Evolutionary conservation across 23 red algal genomes (phyloP).

Genomic region (Rhodosorus marinus): DNA sequence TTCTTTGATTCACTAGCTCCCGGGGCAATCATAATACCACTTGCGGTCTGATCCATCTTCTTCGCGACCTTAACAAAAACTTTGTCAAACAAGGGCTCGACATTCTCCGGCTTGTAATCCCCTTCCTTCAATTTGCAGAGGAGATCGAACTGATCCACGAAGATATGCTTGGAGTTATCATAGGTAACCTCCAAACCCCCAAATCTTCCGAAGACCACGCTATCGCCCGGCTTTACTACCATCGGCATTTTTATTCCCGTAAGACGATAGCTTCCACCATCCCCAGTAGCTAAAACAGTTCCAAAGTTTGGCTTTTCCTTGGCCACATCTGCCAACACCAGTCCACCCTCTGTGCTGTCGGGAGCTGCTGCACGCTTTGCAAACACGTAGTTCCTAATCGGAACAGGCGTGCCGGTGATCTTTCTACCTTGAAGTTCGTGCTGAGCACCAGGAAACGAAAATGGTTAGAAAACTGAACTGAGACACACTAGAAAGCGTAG

Average conservation of each 20-base stretch:
- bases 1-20: slow-evolving; percentile 18
- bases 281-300: slow-evolving; percentile 33
- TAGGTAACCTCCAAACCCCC: slow-evolving; percentile 71
- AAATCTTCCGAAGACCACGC: slow-evolving; percentile 65
- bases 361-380: slow-evolving; percentile 54
- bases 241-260: slow-evolving; percentile 44
- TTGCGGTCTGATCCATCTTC: slow-evolving; percentile 28
- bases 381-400: slow-evolving; percentile 42
- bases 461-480: no score
- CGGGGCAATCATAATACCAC: slow-evolving; percentile 62
- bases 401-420: no score
- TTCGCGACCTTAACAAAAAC: slow-evolving; percentile 53
- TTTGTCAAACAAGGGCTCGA: slow-evolving; percentile 60
- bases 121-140: slow-evolving; percentile 68
- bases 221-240: slow-evolving; percentile 51
- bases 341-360: slow-evolving; percentile 38
- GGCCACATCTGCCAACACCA: slow-evolving; percentile 34
- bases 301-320: slow-evolving; percentile 69
- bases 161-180: slow-evolving; percentile 61
- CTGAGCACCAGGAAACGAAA: no score
- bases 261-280: slow-evolving; percentile 26
- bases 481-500: no score
- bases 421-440: no score
- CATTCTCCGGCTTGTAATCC: slow-evolving; percentile 21
- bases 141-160: slow-evolving; percentile 81